Conservation (phyloP, 768 basidiomycete species). For the Termitomyces bulborhizus region DNA sequence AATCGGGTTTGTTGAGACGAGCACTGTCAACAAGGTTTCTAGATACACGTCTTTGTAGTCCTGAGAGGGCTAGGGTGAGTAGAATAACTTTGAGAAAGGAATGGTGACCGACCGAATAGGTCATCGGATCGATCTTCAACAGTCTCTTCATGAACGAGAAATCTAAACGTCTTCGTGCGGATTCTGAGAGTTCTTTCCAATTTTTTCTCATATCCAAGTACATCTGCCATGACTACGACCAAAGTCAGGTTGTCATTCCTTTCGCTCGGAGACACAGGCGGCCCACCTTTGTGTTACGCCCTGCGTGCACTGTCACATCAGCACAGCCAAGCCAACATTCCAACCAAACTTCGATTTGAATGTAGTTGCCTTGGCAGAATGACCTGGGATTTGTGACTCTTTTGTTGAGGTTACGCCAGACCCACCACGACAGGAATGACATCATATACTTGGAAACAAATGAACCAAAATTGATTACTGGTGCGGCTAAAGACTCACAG, state of each 20-base stretch:
- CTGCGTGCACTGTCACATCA: constrained; percentile 42
- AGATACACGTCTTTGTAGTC: constrained; percentile 43
- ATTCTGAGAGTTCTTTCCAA: constrained; percentile 39
- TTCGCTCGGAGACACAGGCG: background rate
- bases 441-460: constrained; percentile 14
- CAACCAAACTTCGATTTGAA: constrained; percentile 51
- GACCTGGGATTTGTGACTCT: constrained; percentile 30
- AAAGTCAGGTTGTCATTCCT: background rate
- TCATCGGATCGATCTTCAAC: constrained; percentile 51
- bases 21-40: constrained; percentile 43
- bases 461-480: background rate
- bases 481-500: background rate
- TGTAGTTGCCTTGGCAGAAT: constrained; percentile 11
- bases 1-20: constrained; percentile 40
- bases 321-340: constrained; percentile 74
- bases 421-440: constrained; percentile 18
- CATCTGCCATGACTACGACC: constrained; percentile 52
- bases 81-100: background rate
- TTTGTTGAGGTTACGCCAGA: constrained; percentile 37
- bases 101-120: constrained; percentile 45
- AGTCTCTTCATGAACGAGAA: constrained; percentile 55
- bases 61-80: constrained; percentile 22
- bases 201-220: constrained; percentile 44
- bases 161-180: constrained; percentile 46
- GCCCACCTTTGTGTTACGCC: constrained; percentile 17